Conservation (phyloP, 352 stramenopile species). For the Globisporangium yorkense region DNA sequence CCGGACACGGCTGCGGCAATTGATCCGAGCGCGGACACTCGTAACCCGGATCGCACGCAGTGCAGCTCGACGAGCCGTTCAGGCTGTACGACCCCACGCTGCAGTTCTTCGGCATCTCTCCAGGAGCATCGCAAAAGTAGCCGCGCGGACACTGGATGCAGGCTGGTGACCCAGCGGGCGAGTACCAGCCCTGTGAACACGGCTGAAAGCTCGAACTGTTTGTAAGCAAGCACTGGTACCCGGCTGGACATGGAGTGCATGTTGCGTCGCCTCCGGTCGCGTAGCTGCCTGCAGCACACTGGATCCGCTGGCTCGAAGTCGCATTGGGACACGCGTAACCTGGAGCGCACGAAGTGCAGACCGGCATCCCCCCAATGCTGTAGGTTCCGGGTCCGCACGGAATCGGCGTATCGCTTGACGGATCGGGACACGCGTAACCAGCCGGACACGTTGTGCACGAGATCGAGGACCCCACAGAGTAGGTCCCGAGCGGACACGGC, state of each 20-base stretch:
- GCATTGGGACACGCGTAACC: conserved; percentile 75
- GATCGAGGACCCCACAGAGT: conserved; percentile 24
- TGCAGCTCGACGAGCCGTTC: conserved; percentile 57
- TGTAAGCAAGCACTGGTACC: conserved; percentile 65
- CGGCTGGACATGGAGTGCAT: conserved; percentile 69
- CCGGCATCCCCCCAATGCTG: conserved; percentile 38
- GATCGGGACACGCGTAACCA: conserved; percentile 44
- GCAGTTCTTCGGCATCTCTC: conserved; percentile 64
- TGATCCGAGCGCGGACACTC: conserved; percentile 72
- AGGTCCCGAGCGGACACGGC: conserved; percentile 36
- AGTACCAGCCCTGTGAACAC: conserved; percentile 68
- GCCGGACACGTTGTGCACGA: conserved; percentile 65
- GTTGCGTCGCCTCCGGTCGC: conserved; percentile 37
- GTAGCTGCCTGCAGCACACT: conserved; percentile 55
- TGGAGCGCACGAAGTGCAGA: conserved; percentile 53
- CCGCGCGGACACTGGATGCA: conserved; percentile 80
- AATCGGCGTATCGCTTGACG: conserved; percentile 20
- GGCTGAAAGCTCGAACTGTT: conserved; percentile 54
- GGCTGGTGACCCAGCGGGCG: conserved; percentile 31
- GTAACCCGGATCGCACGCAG: conserved; percentile 73
- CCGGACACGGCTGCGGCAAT: conserved; percentile 69
- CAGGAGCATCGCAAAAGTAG: conserved; percentile 68
- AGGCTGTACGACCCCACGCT: conserved; percentile 77
- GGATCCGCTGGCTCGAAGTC: conserved; percentile 31
- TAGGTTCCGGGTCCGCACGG: conserved; percentile 55